These are phyloP conservation scores for Zea luxurians DNA, from an alignment of 176 grass and related monocot genomes.

Conservation along the genomic window DNA sequence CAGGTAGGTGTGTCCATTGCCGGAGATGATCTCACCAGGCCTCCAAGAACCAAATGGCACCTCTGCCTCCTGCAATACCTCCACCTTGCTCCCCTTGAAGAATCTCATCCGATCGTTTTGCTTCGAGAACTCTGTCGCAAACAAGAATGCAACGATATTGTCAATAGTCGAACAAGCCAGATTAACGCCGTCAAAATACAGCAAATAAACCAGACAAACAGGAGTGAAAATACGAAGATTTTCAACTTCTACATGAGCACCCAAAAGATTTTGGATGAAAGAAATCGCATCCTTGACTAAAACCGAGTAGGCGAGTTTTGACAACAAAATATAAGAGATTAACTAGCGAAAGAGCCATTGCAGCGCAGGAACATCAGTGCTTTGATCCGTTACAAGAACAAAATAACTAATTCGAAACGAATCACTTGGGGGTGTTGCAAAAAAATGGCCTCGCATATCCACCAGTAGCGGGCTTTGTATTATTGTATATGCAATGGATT, in stretches of 20 bases:
- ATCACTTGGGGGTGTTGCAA: conserved; percentile 7
- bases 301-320: neutral
- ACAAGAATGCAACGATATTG: conserved; percentile 2
- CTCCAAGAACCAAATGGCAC: conserved; percentile 62
- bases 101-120: conserved; percentile 47
- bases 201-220: neutral
- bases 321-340: neutral
- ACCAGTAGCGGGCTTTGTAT: neutral
- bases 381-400: neutral
- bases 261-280: neutral
- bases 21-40: conserved; percentile 63
- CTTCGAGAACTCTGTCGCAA: conserved; percentile 23
- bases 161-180: conserved; percentile 17
- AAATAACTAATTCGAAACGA: conserved; percentile 11
- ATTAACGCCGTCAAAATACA: neutral
- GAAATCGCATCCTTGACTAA: conserved; percentile 2
- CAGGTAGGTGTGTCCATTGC: conserved; percentile 66
- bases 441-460: neutral
- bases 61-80: conserved; percentile 56
- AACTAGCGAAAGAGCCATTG: neutral
- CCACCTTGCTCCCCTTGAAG: conserved; percentile 63
- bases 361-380: neutral
- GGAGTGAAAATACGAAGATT: too few species aligned
- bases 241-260: neutral
- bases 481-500: too few species aligned